Evolutionary conservation across 306 rosid species (phyloP), one percentile per base, ranked within the genome.

Genomic region (Begonia peltatifolia): DNA sequence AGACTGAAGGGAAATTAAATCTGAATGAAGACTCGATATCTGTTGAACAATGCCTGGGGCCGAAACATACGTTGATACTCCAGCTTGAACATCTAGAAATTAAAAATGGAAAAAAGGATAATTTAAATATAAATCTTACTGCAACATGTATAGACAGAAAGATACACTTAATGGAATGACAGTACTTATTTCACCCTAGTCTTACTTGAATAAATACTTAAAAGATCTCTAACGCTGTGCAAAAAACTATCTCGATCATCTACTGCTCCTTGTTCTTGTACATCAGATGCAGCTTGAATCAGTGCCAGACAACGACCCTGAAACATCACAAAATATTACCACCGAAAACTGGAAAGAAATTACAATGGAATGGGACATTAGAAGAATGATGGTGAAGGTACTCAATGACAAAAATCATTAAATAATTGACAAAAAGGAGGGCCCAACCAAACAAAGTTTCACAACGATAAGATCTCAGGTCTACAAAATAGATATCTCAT

Each of bases 31-130:
- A 71, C 84, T 69, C 54, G 92, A 83, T 76, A 83, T 81, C 78
- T 86, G 95, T 61, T 83, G 95, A 51, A 90, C 84, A 71, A 90
- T 90, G 58, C 95, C 99, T 1, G 99, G 99, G 65, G 99, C 99
- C 12, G 99, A 90, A 55, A 90, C 88, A 68, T 90, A 86, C 8
- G 95, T 80, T 42, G 95, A 83, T 61, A 71, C 51, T 55, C 86
- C 72, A 47, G 87, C 79, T 74, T 86, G 99, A 64, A 87, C 75
- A 71, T 90, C 99, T 90, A 70, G n/a, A 60, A 12, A 63, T 67
- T 55, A 9, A 56, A 46, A 14, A 30, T 30, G 38, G 38, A 30
- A 30, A 30, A 30, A 25, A 30, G 3, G 38, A 30, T 30, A 30
- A 30, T 3, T 30, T 30, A 30, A 30, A 30, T 30, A 30, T 30